A percentile compares a stretch with the other conserved stretches of the same genome.
phyloP scores from a whole-genome alignment of 2,329 filamentous ascomycete genomes.

The Aspergillus carbonarius region DNA sequence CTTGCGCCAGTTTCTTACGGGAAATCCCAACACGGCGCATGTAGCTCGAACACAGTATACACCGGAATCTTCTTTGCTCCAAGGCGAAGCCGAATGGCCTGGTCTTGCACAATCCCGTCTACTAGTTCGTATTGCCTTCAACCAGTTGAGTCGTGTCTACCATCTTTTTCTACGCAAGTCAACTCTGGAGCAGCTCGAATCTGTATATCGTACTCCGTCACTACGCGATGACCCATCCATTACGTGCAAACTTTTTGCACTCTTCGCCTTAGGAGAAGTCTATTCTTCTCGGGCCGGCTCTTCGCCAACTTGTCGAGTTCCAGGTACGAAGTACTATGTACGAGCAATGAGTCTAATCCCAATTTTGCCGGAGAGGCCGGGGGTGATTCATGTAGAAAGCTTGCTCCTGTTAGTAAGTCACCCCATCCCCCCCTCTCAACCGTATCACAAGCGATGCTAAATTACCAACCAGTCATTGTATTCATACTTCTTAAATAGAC shows the following conservation, averaged over 20 bases:
- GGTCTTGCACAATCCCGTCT: constrained; percentile 29
- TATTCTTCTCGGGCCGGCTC: constrained; percentile 36
- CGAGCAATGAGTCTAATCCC: constrained; percentile 38
- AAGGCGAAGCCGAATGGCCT: constrained; percentile 27
- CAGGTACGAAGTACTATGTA: constrained; percentile 42
- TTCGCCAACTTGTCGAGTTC: constrained; percentile 26
- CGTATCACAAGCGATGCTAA: background rate
- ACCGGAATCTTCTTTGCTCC: constrained; percentile 18
- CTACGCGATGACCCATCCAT: constrained; percentile 30
- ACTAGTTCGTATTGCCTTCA: constrained; percentile 29
- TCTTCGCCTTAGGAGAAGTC: constrained; percentile 44
- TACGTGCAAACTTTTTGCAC: constrained; percentile 42
- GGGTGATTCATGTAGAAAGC: constrained; percentile 42
- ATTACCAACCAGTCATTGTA: constrained; percentile 18
- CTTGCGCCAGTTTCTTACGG: constrained; percentile 29
- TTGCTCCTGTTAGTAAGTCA: constrained; percentile 35
- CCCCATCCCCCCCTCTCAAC: background rate
- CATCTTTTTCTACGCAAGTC: constrained; percentile 33
- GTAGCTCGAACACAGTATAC: constrained; percentile 27
- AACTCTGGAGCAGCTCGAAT: constrained; percentile 36
- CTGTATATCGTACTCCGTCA: constrained; percentile 22
- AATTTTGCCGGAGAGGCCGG: constrained; percentile 42
- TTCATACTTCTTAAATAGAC: constrained; percentile 29
- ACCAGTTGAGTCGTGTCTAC: constrained; percentile 31
- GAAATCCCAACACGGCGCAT: constrained; percentile 19